These are phyloP conservation scores for Pseudogymnoascus sp. DNA, from an alignment of 2,329 filamentous ascomycete genomes.

Conservation along the genomic window DNA sequence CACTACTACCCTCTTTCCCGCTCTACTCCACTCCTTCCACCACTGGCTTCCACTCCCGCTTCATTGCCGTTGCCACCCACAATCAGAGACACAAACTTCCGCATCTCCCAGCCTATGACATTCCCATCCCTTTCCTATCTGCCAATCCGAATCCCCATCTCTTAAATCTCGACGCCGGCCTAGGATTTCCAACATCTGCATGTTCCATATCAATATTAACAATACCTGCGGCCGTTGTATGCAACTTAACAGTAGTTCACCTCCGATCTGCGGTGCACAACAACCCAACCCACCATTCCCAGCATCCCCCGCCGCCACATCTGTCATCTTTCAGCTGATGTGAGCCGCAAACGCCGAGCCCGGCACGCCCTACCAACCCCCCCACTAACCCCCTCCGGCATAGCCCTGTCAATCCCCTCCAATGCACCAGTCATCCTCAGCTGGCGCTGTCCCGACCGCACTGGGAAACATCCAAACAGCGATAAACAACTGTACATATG, in stretches of 20 bases:
- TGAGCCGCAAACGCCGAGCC: not conserved
- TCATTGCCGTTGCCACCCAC: not conserved
- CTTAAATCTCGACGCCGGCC: not conserved
- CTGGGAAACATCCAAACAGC: not conserved
- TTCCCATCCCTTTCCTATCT: not conserved
- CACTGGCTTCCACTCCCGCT: not conserved
- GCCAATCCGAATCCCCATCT: not conserved
- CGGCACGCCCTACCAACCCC: not conserved
- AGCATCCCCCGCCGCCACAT: not conserved
- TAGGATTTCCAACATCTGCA: not conserved
- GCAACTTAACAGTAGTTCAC: not conserved
- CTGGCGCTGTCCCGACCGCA: not conserved
- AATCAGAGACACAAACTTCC: not conserved
- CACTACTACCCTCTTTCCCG: not conserved
- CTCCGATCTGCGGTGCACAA: not conserved
- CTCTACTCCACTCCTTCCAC: not conserved
- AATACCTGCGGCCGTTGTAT: not conserved
- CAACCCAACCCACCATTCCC: not conserved
- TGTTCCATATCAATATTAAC: not conserved
- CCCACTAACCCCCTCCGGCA: not conserved
- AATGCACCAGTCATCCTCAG: not conserved
- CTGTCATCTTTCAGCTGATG: slow-evolving; percentile 7
- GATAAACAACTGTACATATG: not conserved
- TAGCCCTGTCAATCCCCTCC: not conserved
- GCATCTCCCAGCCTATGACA: not conserved